These are phyloP conservation scores for Neocatenulostroma microsporum DNA, from an alignment of 2,329 filamentous ascomycete genomes.

Conservation along the genomic window DNA sequence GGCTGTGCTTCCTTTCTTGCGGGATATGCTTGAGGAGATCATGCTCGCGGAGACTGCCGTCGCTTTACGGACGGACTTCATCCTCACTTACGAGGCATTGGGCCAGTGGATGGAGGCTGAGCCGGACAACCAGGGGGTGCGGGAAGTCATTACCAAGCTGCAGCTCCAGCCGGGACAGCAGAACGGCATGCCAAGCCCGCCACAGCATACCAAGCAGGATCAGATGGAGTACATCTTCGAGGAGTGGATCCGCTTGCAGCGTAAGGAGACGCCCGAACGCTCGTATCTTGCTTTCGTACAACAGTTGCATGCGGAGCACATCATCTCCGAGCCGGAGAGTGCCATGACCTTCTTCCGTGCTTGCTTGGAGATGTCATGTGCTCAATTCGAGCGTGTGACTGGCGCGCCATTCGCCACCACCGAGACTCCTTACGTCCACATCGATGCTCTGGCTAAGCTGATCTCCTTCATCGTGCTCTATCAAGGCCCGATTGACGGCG, in stretches of 20 bases:
- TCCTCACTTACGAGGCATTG: slow-evolving; percentile 70
- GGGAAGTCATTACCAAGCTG: slow-evolving; percentile 62
- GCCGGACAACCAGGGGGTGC: slow-evolving; percentile 55
- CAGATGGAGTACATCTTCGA: slow-evolving; percentile 94
- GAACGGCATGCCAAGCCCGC: slow-evolving; percentile 49
- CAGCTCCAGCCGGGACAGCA: slow-evolving; percentile 51
- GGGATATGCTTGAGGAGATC: slow-evolving; percentile 68
- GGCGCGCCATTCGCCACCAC: slow-evolving; percentile 53
- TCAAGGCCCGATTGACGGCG: slow-evolving; percentile 54
- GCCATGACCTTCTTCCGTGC: slow-evolving; percentile 71
- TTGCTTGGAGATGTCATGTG: slow-evolving; percentile 71
- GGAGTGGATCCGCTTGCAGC: slow-evolving; percentile 83
- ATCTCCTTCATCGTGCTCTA: slow-evolving; percentile 68
- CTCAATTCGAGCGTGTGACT: slow-evolving; percentile 65
- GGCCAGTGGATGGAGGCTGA: slow-evolving; percentile 75
- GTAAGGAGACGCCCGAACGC: slow-evolving; percentile 66
- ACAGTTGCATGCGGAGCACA: slow-evolving; percentile 67
- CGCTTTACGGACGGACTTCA: slow-evolving; percentile 77
- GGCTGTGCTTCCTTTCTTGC: slow-evolving; percentile 69
- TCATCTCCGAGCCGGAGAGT: slow-evolving; percentile 68
- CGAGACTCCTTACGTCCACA: slow-evolving; percentile 53
- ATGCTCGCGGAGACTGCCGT: slow-evolving; percentile 70
- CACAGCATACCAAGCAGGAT: slow-evolving; percentile 58
- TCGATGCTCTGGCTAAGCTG: slow-evolving; percentile 77
- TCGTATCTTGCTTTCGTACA: slow-evolving; percentile 68